Conservation (phyloP, 2,329 filamentous ascomycete species). For the Tympanopsis confertula region DNA sequence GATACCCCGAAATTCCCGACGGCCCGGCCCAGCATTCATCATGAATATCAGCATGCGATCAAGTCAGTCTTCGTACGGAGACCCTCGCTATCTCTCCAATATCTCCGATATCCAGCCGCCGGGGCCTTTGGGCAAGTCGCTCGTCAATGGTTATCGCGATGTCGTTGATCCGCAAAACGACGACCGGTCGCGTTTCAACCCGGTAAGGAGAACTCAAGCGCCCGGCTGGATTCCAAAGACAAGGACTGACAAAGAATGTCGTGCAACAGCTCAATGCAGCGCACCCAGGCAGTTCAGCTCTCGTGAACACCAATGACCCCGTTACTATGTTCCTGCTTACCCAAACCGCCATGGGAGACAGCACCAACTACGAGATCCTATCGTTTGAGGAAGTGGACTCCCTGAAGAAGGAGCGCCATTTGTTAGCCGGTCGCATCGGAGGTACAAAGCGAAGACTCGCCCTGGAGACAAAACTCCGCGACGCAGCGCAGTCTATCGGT, state of each 20-base stretch:
- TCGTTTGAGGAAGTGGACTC: constrained; percentile 85
- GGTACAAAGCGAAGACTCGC: constrained; percentile 71
- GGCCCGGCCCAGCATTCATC: no score
- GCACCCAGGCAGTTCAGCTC: constrained; percentile 39
- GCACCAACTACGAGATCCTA: constrained; percentile 71
- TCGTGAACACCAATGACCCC: constrained; percentile 54
- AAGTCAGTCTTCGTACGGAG: background rate
- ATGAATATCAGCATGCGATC: background rate
- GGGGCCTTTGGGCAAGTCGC: background rate
- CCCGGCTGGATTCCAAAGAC: background rate
- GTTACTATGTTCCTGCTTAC: constrained; percentile 86
- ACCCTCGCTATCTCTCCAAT: background rate
- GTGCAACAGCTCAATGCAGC: constrained; percentile 32
- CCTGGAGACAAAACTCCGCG: constrained; percentile 85
- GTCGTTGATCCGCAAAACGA: constrained; percentile 5
- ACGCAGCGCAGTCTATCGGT: constrained; percentile 79
- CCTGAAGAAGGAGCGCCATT: constrained; percentile 74
- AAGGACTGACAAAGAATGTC: constrained; percentile 1
- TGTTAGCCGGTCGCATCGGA: constrained; percentile 66
- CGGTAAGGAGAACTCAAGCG: constrained; percentile 28
- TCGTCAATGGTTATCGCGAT: background rate
- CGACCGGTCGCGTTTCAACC: constrained; percentile 41
- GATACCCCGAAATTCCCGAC: no score
- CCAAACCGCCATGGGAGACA: constrained; percentile 85
- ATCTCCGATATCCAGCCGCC: background rate